Evolutionary conservation across 225 moss, liverwort and hornwort species (phyloP), one percentile per base, ranked within the genome.

Genomic region (Bryoerythrophyllum caledonicum): DNA sequence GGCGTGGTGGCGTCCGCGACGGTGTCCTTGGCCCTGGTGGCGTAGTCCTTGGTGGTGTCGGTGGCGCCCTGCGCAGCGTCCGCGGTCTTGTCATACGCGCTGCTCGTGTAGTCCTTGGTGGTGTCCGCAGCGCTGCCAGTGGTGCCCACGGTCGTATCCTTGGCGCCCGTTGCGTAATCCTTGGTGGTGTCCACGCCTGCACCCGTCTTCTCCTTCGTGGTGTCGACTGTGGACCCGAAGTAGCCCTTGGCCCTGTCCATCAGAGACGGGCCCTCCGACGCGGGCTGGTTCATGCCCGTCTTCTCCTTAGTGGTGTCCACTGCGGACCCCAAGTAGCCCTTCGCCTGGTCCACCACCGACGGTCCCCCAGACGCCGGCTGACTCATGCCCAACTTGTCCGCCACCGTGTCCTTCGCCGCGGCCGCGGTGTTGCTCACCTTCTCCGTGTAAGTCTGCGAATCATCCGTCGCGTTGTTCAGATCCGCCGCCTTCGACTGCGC

Each of bases 381-480:
- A 46, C 40, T 40, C 3, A 77, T 0, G 49, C 84, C 80, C 52
- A 80, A 40, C 5, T 63, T 58, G 2, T 17, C 60, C 0, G 64
- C 76, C 2, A 64, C 28, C 2, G 66, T 63, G 3, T 83, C 80
- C 55, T 83, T 83, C n/a, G 69, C 77, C 1, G 46, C 53, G n/a
- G 19, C 17, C 5, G 65, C 53, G 14, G 73, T 20, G 21, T 79
- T 79, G 46, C 28, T 26, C 12, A 73, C 80, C 56, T 84, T 77
- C n/a, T 80, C 53, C 8, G 80, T 84, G 65, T 64, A 80, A 6
- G 80, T 80, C 56, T 83, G 23, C 0, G 72, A 68, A 19, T 77
- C 80, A 7, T 60, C 51, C 0, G 73, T 77, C 1, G 76, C 76
- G 30, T 80, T 77, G 76, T 80, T 80, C 41, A 77, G 6, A 38